Evolutionary conservation across 2,329 filamentous ascomycete genomes (phyloP), one percentile per base, ranked within the genome.

Genomic region (Pseudogymnoascus sp.): DNA sequence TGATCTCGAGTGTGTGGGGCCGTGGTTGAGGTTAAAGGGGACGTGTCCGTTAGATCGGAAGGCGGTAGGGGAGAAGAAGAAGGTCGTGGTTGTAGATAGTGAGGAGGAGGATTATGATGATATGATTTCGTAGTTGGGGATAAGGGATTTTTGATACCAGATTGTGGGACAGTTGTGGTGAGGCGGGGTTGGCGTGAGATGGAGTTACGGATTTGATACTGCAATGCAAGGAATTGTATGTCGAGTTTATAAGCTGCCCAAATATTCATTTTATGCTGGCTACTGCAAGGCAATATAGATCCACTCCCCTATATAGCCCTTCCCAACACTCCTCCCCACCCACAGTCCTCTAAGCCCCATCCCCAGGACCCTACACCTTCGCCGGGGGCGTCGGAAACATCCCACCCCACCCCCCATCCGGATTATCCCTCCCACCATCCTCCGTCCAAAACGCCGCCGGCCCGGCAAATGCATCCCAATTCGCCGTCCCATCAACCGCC

Each of bases 1-100:
- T 70, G 86, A 88, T 69, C 74, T 88, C n/a, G 86, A 88, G 75
- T 88, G 86, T 69, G 84, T 88, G 1, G 82, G 80, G 3, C 85
- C 86, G 6, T 88, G 86, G 86, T 72, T 88, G 71, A 76, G 80
- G 72, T 80, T 82, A 69, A 86, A 87, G 74, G 85, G 85, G 38
- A 86, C 79, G 33, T 88, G 85, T 71, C 85, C 85, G 40, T 77
- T 87, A 76, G 87, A 85, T 72, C 76, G 86, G 65, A 79, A 82
- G 71, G 83, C 86, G 69, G 74, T 88, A 74, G 79, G 77, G 33
- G 80, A 81, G 77, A 84, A 83, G 77, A 79, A 76, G 73, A 75
- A 76, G 72, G 66, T 67, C 1, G 76, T 78, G 64, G 71, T 74
- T n/a, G 68, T 65, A 62, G 65, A 83, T 16, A 81, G 84, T 21